Evolutionary conservation across 2,329 filamentous ascomycete species (phyloP).

Genomic region (Grosmannia penicillata): DNA sequence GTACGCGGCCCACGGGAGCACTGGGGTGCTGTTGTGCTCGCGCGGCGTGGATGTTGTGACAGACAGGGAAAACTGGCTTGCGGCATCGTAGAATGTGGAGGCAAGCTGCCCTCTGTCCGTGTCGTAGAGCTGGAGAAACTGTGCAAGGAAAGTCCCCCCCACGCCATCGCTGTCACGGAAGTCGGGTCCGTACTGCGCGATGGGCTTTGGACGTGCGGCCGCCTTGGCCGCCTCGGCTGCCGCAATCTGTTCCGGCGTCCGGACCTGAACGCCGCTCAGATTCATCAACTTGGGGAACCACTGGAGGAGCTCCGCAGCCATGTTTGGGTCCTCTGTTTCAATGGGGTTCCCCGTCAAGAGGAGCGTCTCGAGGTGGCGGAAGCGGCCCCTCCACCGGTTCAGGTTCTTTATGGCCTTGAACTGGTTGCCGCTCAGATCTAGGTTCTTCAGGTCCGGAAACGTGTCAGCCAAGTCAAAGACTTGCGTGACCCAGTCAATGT

Average conservation of each 20-base stretch:
- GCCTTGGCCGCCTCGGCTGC: constrained; percentile 35
- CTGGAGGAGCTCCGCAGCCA: constrained; percentile 52
- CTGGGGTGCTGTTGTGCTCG: constrained; percentile 23
- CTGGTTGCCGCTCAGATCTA: constrained; percentile 77
- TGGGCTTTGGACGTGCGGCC: constrained; percentile 27
- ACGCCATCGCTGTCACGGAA: constrained; percentile 63
- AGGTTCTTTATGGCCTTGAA: constrained; percentile 55
- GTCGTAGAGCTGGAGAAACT: constrained; percentile 65
- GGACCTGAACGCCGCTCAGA: constrained; percentile 60
- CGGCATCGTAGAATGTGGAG: constrained; percentile 57
- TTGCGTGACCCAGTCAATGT: constrained; percentile 54
- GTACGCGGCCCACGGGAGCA: constrained; percentile 57
- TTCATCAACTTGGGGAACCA: constrained; percentile 75
- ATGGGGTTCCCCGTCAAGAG: constrained; percentile 68
- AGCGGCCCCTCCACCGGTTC: constrained; percentile 63
- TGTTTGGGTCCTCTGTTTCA: constrained; percentile 41
- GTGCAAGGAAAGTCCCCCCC: constrained; percentile 59
- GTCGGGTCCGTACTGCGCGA: constrained; percentile 49
- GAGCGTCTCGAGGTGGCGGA: constrained; percentile 66
- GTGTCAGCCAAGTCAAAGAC: constrained; percentile 64
- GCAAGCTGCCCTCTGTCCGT: constrained; percentile 49
- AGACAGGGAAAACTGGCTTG: constrained; percentile 61
- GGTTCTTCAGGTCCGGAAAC: constrained; percentile 73
- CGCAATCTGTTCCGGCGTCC: constrained; percentile 55
- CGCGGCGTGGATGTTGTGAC: constrained; percentile 48